Base-by-base conservation (phyloP, 805 yeast genomes). In the Priceomyces melissophilus region DNA sequence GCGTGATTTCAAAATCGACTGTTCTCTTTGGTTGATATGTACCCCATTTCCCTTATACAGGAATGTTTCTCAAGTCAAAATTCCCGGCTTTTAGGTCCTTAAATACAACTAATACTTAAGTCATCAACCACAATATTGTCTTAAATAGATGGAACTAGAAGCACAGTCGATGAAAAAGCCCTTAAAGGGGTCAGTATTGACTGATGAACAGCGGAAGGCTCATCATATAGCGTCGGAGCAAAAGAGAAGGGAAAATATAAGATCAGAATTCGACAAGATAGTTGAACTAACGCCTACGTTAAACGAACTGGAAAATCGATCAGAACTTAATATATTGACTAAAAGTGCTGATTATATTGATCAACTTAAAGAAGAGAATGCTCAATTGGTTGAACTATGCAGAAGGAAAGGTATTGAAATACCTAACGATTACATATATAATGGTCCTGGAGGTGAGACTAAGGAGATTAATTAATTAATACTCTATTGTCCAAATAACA, bases 191-290 rank as follows among this genome's bases (percentile, higher is more conserved):
- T 51, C 63, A 3, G 62, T 61, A 3, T 54, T 65, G 28, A 54
- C 65, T 5, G 69, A 64, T 27, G 68, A 64, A 27, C 68, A 65
- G 45, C 63, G 63, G 45, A 63, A 82, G 80, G 82, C 82, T 4
- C 86, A 83, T 49, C 95, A 86, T 54, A 84, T 87, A 6, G 86
- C 86, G 4, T 82, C 90, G 0, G 98, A 90, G 57, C 90, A 88
- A 58, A 85, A 84, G 54, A 71, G 98, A 52, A 71, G 98, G 46
- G 87, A 82, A 48, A 87, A 90, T 32, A 87, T 91, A 15, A 69
- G 97, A 34, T 76, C 81, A 8, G 90, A 88, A 8, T 90, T 87
- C 54, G 95, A 86, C 52, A 76, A 75, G 41, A 69, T 90, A 15
- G 90, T 89, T 0, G 69, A 74, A 1, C 59, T 87, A 7, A 88